phyloP scores from a whole-genome alignment of 1,139 yeast species.

The Yamadazyma spencermartinsiae region DNA sequence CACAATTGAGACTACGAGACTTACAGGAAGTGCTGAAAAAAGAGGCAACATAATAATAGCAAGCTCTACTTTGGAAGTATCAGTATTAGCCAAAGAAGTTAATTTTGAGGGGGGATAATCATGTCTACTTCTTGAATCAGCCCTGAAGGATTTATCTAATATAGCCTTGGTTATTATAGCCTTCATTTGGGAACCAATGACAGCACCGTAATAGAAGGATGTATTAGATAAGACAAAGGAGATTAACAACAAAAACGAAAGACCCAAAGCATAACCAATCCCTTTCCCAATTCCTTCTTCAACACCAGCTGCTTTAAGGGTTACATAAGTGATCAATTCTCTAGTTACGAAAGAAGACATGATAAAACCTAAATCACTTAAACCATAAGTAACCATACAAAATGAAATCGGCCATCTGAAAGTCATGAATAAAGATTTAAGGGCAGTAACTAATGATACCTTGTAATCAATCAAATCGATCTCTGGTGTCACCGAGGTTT shows the following conservation, averaged over 20 bases:
- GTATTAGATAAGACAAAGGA: constrained; percentile 27
- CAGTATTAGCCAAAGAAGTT: constrained; percentile 51
- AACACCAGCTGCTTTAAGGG: constrained; percentile 23
- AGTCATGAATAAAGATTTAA: constrained; percentile 27
- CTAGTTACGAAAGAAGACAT: constrained; percentile 31
- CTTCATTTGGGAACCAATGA: constrained; percentile 62
- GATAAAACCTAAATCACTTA: constrained; percentile 21
- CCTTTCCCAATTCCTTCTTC: constrained; percentile 29
- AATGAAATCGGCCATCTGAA: constrained; percentile 27
- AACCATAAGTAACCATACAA: constrained; percentile 21
- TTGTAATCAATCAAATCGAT: constrained; percentile 29
- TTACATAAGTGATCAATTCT: constrained; percentile 31
- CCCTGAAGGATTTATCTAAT: constrained; percentile 63
- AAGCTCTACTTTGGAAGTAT: constrained; percentile 36
- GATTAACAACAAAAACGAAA: constrained; percentile 24
- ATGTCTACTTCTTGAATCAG: constrained; percentile 59
- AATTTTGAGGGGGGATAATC: constrained; percentile 65
- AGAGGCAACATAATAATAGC: constrained; percentile 34
- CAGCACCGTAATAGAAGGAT: constrained; percentile 25
- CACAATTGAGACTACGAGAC: constrained; percentile 33
- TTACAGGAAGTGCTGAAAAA: constrained; percentile 27
- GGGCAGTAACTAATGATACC: constrained; percentile 18
- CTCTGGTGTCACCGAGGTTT: constrained; percentile 19
- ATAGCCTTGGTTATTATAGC: constrained; percentile 67
- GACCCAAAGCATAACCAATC: constrained; percentile 40